Evolutionary conservation across 192 early-diverging fungal genomes (phyloP).

Genomic region (Chytriomyces sp.): DNA sequence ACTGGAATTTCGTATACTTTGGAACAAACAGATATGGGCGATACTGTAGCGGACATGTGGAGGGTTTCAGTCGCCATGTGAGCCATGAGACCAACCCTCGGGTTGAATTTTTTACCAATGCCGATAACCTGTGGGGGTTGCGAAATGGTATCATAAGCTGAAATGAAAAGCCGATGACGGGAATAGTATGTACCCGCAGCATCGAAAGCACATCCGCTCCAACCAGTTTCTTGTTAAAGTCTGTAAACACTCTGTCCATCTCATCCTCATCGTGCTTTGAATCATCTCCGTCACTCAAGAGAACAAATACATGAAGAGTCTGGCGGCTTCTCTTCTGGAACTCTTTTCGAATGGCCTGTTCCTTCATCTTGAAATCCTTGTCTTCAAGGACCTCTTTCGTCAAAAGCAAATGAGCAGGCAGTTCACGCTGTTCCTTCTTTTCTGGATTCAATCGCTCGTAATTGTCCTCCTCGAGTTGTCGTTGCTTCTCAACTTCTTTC

Average conservation of each 20-base stretch:
- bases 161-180: too few relatives aligned
- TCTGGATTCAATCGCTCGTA: not conserved
- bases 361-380: not conserved
- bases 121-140: not conserved
- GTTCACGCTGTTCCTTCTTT: slow-evolving; percentile 3
- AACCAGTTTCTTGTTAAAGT: slow-evolving; percentile 6
- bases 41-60: not conserved
- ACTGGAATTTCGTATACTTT: slow-evolving; percentile 22
- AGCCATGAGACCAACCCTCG: not conserved
- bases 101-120: slow-evolving; percentile 7
- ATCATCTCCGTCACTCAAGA: slow-evolving; percentile 16
- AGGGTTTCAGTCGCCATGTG: slow-evolving; percentile 11
- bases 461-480: too few relatives aligned
- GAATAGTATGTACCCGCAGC: too few relatives aligned
- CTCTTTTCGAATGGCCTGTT: not conserved
- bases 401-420: not conserved
- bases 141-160: not conserved
- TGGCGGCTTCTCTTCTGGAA: not conserved
- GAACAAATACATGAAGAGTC: slow-evolving; percentile 2
- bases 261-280: not conserved
- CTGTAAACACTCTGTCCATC: not conserved
- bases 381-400: not conserved
- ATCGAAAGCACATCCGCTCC: not conserved
- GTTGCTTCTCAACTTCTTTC: not conserved
- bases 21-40: not conserved